Evolutionary conservation across 352 stramenopile genomes (phyloP), one percentile per base, ranked within the genome.

Genomic region (Pythium aristosporum): DNA sequence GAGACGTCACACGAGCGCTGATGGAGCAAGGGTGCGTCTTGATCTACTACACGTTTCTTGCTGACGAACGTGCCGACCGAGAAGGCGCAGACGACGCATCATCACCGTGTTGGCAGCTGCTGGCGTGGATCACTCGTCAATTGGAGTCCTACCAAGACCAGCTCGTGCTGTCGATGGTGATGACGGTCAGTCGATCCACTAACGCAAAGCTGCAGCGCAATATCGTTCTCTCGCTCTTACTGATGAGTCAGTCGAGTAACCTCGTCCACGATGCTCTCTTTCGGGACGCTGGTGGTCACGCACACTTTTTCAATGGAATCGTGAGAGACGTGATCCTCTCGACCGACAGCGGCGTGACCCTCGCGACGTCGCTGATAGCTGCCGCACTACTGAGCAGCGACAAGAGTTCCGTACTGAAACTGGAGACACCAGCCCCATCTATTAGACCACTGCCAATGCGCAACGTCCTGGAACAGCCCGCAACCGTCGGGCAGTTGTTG

Each of bases 1-100:
- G 63, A 8, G 77, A 82, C 32, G 52, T 82, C 7, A 32, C 73
- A 5, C 72, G 77, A 15, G 73, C 60, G 7, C 46, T 85, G 21
- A 69, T 85, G 23, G 77, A 85, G 47, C 77, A 85, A 52, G 74
- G 74, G 54, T 85, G 77, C 53, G 62, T 82, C 8, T 51, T 80
- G 9, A 73, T 82, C 42, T 68, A 68, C 21, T 67, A 67, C 15
- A 61, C 67, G 47, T 28, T 61, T 28, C 30, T 55, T 13, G 1
- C 52, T 28, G 20, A 72, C 20, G 47, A 65, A 36, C 20, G 46
- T 5, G 7, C 10, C 21, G 47, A 42, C 23, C 25, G n/a, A 20
- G 25, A 23, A 37, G 30, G 34, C 7, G 44, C 44, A 18, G 21
- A 49, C 18, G 46, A 46, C 16, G 42, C 50, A 1, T 21, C 18